These are phyloP conservation scores for Hortaea werneckii DNA, from an alignment of 2,329 filamentous ascomycete species.

Conservation along the genomic window DNA sequence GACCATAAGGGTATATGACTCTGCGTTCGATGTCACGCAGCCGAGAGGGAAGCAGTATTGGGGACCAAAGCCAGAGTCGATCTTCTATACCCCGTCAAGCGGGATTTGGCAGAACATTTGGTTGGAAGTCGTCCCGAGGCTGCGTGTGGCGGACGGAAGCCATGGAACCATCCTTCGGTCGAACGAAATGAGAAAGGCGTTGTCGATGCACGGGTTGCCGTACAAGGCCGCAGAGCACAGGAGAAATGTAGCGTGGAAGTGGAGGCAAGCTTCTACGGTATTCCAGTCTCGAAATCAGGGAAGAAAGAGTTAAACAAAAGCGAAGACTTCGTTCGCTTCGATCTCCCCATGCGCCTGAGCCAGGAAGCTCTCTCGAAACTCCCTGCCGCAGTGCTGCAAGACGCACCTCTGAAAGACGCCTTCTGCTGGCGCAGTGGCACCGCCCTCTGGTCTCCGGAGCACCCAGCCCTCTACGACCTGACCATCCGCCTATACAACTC, in stretches of 20 bases:
- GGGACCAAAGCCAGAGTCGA: conserved; percentile 47
- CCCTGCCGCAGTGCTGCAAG: conserved; percentile 25
- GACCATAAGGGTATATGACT: conserved; percentile 52
- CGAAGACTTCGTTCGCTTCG: conserved; percentile 38
- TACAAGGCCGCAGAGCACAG: conserved; percentile 41
- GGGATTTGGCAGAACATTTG: conserved; percentile 69
- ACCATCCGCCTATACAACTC: conserved; percentile 42
- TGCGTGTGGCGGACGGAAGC: conserved; percentile 46
- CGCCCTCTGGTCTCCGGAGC: conserved; percentile 53
- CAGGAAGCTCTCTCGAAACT: conserved; percentile 33
- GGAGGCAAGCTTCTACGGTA: conserved; percentile 42
- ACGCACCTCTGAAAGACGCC: conserved; percentile 29
- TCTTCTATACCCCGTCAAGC: conserved; percentile 63
- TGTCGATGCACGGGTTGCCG: conserved; percentile 41
- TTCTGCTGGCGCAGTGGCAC: conserved; percentile 43
- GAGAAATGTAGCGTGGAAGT: conserved; percentile 43
- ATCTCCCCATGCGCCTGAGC: conserved; percentile 40
- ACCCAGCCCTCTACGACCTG: conserved; percentile 48
- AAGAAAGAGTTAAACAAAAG: conserved; percentile 39
- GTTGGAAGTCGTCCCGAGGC: conserved; percentile 49
- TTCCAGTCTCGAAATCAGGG: conserved; percentile 35
- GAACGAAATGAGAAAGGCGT: conserved; percentile 44
- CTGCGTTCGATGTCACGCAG: conserved; percentile 53
- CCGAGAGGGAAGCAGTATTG: conserved; percentile 60
- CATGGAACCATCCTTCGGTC: conserved; percentile 48